These are phyloP conservation scores for Escovopsis sp. DNA, from an alignment of 2,329 filamentous ascomycete genomes.

Conservation along the genomic window DNA sequence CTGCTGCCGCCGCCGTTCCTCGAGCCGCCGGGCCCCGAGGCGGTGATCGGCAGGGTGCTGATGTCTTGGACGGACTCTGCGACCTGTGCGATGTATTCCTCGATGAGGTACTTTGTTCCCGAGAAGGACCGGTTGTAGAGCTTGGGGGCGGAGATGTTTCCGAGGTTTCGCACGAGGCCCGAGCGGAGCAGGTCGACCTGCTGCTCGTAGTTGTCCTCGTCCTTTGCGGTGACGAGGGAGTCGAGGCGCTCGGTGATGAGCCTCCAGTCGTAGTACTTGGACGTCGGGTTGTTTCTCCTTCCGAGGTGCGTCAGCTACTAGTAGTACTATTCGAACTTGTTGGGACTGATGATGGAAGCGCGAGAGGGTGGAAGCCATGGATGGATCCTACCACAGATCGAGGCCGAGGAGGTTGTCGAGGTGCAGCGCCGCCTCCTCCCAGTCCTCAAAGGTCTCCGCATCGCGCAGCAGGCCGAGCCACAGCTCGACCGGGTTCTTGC, in stretches of 20 bases:
- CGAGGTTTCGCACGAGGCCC: constrained; percentile 70
- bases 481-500: constrained; percentile 47
- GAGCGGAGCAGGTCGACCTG: constrained; percentile 70
- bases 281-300: constrained; percentile 72
- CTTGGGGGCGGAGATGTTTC: constrained; percentile 70
- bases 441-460: constrained; percentile 65
- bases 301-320: too few relatives aligned
- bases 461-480: constrained; percentile 51
- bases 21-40: constrained; percentile 8
- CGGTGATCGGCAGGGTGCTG: constrained; percentile 42
- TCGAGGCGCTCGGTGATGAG: constrained; percentile 67
- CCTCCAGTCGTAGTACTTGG: constrained; percentile 71
- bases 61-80: constrained; percentile 71
- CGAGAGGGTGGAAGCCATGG: not conserved
- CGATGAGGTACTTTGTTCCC: constrained; percentile 80
- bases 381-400: constrained; percentile 54
- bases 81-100: constrained; percentile 78
- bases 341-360: too few relatives aligned
- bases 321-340: too few relatives aligned
- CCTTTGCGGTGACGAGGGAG: constrained; percentile 53
- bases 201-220: constrained; percentile 56
- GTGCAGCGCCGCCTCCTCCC: constrained; percentile 69
- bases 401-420: constrained; percentile 72
- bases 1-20: constrained; percentile 20
- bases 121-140: constrained; percentile 77